phyloP scores from a whole-genome alignment of 495 filamentous ascomycete species.

The Xylaria flabelliformis region DNA sequence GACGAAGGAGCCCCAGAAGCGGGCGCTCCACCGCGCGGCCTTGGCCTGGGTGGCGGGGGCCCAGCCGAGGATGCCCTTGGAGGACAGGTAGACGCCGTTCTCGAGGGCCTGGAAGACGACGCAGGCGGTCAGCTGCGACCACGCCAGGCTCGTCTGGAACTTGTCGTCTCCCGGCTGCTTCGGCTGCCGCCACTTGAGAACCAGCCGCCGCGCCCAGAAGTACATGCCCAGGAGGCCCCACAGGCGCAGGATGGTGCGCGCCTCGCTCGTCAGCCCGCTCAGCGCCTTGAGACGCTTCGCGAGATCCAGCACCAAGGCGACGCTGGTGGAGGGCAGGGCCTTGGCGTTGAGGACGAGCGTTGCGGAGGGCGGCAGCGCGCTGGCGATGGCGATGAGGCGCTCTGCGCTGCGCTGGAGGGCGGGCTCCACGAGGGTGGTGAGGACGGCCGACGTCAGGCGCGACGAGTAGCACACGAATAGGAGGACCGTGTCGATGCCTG shows the following conservation, averaged over 20 bases:
- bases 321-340: conserved; percentile 44
- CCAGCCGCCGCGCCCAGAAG: conserved; percentile 67
- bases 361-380: conserved; percentile 45
- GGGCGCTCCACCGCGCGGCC: conserved; percentile 74
- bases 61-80: conserved; percentile 69
- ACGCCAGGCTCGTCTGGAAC: conserved; percentile 58
- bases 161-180: conserved; percentile 43
- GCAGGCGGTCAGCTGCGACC: conserved; percentile 71
- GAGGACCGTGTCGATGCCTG: conserved; percentile 67
- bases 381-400: conserved; percentile 49
- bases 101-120: conserved; percentile 78
- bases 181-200: conserved; percentile 42
- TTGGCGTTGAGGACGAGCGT: conserved; percentile 45
- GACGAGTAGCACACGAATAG: conserved; percentile 70
- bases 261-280: conserved; percentile 62
- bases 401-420: conserved; percentile 47
- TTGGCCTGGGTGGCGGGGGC: conserved; percentile 57
- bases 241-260: conserved; percentile 75
- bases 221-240: conserved; percentile 82
- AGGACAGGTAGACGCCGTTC: conserved; percentile 79
- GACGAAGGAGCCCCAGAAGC: conserved; percentile 82
- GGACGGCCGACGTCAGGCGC: conserved; percentile 53
- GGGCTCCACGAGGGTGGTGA: conserved; percentile 43
- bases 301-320: conserved; percentile 49
- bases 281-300: conserved; percentile 57